phyloP scores from a whole-genome alignment of 805 yeast species.

The Zygosaccharomyces bisporus region DNA sequence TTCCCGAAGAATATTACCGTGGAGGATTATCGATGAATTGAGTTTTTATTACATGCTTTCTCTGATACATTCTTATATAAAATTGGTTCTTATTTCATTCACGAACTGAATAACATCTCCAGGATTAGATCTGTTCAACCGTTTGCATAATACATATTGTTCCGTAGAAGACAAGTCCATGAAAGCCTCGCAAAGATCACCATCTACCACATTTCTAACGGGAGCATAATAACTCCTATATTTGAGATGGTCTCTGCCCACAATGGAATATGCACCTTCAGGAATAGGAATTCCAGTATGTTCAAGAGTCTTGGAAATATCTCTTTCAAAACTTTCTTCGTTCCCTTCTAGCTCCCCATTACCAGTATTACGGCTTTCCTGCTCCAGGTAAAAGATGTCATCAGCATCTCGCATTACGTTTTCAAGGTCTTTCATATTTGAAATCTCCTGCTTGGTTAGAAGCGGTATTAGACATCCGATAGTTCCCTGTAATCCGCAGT shows the following conservation, averaged over 20 bases:
- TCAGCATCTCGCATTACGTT: slow-evolving; percentile 37
- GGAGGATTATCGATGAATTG: slow-evolving; percentile 34
- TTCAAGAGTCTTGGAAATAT: slow-evolving; percentile 10
- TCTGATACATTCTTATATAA: slow-evolving; percentile 21
- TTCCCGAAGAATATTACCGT: slow-evolving; percentile 57
- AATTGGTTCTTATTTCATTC: slow-evolving; percentile 30
- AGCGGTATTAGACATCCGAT: slow-evolving; percentile 73
- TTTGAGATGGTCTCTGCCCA: slow-evolving; percentile 63
- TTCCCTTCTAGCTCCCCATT: slow-evolving; percentile 2
- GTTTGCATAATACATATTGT: slow-evolving; percentile 30
- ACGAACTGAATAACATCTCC: slow-evolving; percentile 23
- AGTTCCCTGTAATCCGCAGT: slow-evolving; percentile 77
- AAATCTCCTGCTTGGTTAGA: slow-evolving; percentile 55
- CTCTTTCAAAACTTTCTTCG: slow-evolving; percentile 28
- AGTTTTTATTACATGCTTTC: slow-evolving; percentile 1
- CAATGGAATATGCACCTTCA: slow-evolving; percentile 38
- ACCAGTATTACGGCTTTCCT: slow-evolving; percentile 7
- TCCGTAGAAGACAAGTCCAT: slow-evolving; percentile 24
- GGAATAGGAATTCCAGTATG: slow-evolving; percentile 3
- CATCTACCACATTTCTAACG: slow-evolving; percentile 72
- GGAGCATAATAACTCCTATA: slow-evolving; percentile 84
- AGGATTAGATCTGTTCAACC: slow-evolving; percentile 37
- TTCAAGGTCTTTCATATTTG: slow-evolving; percentile 56
- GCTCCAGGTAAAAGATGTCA: slow-evolving; percentile 17
- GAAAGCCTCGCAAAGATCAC: slow-evolving; percentile 73